phyloP scores from a whole-genome alignment of 441 rosid genomes.

The Eutrema salsugineum region DNA sequence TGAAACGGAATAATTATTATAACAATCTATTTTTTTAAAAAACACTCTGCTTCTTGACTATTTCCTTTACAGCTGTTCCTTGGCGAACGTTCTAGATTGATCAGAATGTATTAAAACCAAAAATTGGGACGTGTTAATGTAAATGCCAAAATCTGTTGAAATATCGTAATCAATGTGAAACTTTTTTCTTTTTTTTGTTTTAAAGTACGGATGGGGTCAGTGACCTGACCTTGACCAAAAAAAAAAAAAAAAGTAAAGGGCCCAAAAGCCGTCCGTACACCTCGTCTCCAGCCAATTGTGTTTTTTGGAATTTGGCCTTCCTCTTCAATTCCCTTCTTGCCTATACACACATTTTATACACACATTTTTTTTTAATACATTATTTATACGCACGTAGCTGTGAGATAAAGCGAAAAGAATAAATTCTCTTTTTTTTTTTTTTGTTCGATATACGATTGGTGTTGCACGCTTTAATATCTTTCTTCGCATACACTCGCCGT shows the following conservation, averaged over 20 bases:
- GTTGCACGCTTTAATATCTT: neutral
- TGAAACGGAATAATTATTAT: no score
- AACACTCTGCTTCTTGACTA: neutral
- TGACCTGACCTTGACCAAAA: slow-evolving; percentile 16
- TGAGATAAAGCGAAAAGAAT: slow-evolving; percentile 9
- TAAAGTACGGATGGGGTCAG: slow-evolving; percentile 13
- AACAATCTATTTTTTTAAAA: neutral
- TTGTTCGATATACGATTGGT: no score
- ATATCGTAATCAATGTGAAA: slow-evolving; percentile 10
- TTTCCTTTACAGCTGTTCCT: neutral
- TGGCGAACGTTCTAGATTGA: neutral
- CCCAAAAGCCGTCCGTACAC: slow-evolving; percentile 29
- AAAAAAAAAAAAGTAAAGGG: neutral
- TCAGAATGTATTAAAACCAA: neutral
- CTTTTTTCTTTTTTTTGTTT: no score
- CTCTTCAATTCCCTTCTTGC: neutral
- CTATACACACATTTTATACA: no score
- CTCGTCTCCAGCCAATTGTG: slow-evolving; percentile 19
- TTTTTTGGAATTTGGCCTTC: neutral
- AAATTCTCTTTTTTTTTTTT: neutral
- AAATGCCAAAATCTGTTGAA: slow-evolving; percentile 9
- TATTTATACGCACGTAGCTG: slow-evolving; percentile 9
- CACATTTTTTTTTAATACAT: neutral
- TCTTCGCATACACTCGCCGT: neutral
- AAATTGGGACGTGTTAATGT: neutral